Evolutionary conservation across 768 basidiomycete genomes (phyloP).

Genomic region (Auricularia auricula-judae): DNA sequence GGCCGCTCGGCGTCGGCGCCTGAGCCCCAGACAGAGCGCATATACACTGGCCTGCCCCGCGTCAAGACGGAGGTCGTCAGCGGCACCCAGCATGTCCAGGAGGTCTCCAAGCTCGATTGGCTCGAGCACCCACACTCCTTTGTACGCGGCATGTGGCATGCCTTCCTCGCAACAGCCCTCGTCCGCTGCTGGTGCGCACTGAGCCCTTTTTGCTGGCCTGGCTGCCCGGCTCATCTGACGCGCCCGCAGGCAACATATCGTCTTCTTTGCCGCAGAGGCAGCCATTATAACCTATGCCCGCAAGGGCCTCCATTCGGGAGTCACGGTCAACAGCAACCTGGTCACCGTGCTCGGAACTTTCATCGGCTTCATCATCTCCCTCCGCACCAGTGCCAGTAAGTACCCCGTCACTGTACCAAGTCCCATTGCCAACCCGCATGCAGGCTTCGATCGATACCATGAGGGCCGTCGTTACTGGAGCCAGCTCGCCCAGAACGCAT

Average conservation of each 20-base stretch:
- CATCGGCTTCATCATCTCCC: constrained; percentile 2
- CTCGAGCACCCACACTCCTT: not conserved
- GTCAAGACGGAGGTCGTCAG: not conserved
- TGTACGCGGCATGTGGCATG: not conserved
- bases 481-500: constrained; percentile 2
- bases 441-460: constrained; percentile 1
- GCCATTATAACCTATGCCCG: not conserved
- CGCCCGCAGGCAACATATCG: not conserved
- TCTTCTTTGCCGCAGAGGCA: not conserved
- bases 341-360: not conserved
- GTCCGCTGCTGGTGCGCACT: not conserved
- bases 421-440: not conserved
- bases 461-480: not conserved
- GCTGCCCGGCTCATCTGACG: not conserved
- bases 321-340: not conserved
- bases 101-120: not conserved
- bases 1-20: not conserved
- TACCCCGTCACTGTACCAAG: not conserved
- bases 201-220: not conserved
- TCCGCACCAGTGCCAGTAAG: not conserved
- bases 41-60: not conserved
- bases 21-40: not conserved
- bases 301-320: not conserved
- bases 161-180: not conserved
- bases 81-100: not conserved